These are phyloP conservation scores for Neocucurbitaria cava DNA, from an alignment of 2,329 filamentous ascomycete genomes.

Conservation along the genomic window DNA sequence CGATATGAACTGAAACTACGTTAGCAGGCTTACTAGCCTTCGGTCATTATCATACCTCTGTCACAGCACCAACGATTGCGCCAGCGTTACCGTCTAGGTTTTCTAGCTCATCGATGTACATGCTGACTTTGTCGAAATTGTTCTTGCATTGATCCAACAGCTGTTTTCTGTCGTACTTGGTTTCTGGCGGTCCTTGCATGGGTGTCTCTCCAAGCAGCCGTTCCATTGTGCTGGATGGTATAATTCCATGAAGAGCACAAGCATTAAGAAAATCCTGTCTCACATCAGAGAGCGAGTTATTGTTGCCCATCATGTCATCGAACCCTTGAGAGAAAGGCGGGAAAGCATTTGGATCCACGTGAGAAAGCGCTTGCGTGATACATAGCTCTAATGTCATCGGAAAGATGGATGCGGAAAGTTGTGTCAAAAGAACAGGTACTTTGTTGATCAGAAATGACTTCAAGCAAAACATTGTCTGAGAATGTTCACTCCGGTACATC, in stretches of 20 bases:
- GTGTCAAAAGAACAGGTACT: conserved; percentile 66
- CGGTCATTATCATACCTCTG: conserved; percentile 43
- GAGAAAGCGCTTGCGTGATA: conserved; percentile 69
- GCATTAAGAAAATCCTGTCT: conserved; percentile 87
- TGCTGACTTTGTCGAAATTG: conserved; percentile 77
- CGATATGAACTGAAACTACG: conserved; percentile 64
- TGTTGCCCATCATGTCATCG: conserved; percentile 61
- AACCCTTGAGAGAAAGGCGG: conserved; percentile 71
- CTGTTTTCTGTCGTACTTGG: conserved; percentile 78
- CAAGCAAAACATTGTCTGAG: conserved; percentile 71
- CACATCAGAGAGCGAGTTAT: conserved; percentile 69
- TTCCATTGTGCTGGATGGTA: conserved; percentile 79
- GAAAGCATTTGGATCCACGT: conserved; percentile 68
- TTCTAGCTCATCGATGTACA: conserved; percentile 81
- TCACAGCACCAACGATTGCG: conserved; percentile 75
- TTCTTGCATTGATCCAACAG: conserved; percentile 79
- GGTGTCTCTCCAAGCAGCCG: conserved; percentile 83
- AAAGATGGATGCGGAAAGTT: conserved; percentile 64
- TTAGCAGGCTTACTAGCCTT: conserved; percentile 7
- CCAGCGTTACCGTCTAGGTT: conserved; percentile 91
- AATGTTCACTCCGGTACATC: conserved; percentile 72
- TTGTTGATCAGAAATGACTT: conserved; percentile 86
- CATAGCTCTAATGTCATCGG: conserved; percentile 68
- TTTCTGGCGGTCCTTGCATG: conserved; percentile 76
- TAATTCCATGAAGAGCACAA: conserved; percentile 86